Base-by-base conservation (phyloP, 306 rosid genomes). In the Mimosa bimucronata region DNA sequence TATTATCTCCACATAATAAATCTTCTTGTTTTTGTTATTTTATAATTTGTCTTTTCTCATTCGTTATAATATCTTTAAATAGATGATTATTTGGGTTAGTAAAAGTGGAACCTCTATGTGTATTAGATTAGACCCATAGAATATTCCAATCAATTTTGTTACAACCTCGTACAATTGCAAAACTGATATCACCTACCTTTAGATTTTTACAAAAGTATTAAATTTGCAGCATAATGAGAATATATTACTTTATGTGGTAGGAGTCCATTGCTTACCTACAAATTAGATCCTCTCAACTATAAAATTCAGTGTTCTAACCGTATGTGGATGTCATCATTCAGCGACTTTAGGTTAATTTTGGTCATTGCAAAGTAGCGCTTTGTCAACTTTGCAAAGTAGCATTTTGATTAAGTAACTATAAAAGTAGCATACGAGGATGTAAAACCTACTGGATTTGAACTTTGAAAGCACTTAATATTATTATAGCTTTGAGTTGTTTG, bases 361-460 rank as follows among this genome's bases (percentile, higher is more conserved):
- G 6, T 60, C 1, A 48, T 42, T 67, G 23, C 48, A 69, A 58
- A 69, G 81, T 30, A 29, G 46, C 30, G 23, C 30, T 53, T 71
- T 34, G 25, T 30, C 74, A 80, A 21, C 58, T 14, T 72, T 66
- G 52, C 31, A 61, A 41, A 72, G 25, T 34, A 34, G 38, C 38
- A 34, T 34, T 34, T 34, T 34, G n/a, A n/a, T n/a, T n/a, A n/a
- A n/a, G n/a, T n/a, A n/a, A n/a, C n/a, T n/a, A n/a, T n/a, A n/a
- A n/a, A n/a, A n/a, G n/a, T n/a, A n/a, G n/a, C n/a, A n/a, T n/a
- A n/a, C n/a, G n/a, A n/a, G n/a, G n/a, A n/a, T n/a, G n/a, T n/a
- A n/a, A n/a, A n/a, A n/a, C n/a, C n/a, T n/a, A n/a, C n/a, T n/a
- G n/a, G n/a, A n/a, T n/a, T n/a, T n/a, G n/a, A n/a, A n/a, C n/a